Evolutionary conservation across 176 grass and related monocot species (phyloP).

Genomic region (Oryza meridionalis): DNA sequence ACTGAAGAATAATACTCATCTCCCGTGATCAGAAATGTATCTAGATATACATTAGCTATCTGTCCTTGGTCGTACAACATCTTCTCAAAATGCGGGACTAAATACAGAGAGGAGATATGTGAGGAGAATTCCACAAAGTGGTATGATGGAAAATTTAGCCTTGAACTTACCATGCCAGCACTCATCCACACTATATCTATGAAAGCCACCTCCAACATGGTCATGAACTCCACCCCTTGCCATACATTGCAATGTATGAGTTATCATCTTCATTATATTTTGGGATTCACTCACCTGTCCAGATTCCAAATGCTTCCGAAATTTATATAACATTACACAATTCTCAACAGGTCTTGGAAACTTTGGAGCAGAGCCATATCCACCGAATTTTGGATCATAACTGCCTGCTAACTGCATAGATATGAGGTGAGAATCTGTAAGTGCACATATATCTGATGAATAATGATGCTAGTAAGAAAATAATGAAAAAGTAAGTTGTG

Average conservation of each 20-base stretch:
- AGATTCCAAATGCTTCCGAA: constrained; percentile 56
- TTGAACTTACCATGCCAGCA: constrained; percentile 81
- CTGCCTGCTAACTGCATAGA: constrained; percentile 60
- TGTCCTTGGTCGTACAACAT: constrained; percentile 98
- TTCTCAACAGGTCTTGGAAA: constrained; percentile 92
- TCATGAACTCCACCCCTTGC: constrained; percentile 95
- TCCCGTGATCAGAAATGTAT: constrained; percentile 76
- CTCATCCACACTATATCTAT: constrained; percentile 96
- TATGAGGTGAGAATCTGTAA: constrained; percentile 2
- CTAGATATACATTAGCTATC: constrained; percentile 82
- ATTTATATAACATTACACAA: constrained; percentile 83
- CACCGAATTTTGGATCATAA: constrained; percentile 87
- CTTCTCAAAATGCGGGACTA: constrained; percentile 99
- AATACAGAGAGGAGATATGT: constrained; percentile 25
- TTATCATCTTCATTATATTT: constrained; percentile 76
- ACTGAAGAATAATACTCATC: constrained; percentile 71
- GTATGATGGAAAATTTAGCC: constrained; percentile 11
- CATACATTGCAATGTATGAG: constrained; percentile 82
- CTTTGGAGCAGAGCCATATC: constrained; percentile 89
- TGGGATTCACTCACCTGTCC: constrained; percentile 59
- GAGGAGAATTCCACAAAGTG: constrained; percentile 21
- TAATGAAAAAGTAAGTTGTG: background rate
- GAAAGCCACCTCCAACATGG: constrained; percentile 92
- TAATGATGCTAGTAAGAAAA: background rate
- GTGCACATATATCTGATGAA: background rate